A percentile compares a stretch with the other conserved stretches of the same genome.
Conservation (phyloP, 148 eudicot genomes). For the Spergularia bocconei region DNA sequence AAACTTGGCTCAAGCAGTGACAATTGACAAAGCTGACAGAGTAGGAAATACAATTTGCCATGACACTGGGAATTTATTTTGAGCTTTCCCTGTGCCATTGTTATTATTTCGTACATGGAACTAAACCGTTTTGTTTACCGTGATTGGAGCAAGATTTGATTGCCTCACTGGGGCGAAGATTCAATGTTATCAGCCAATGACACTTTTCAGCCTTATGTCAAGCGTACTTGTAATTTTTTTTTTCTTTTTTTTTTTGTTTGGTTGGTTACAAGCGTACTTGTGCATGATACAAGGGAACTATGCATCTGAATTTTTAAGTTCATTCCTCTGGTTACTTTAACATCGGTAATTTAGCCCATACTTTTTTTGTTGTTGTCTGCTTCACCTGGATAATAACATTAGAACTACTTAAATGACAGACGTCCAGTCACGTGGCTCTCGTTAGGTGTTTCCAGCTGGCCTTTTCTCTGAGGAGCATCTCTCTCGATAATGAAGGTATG, state of each 20-base stretch:
- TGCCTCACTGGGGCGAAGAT: too few relatives aligned
- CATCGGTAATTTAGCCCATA: not conserved
- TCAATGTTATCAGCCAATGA: too few relatives aligned
- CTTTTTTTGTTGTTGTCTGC: not conserved
- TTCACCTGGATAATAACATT: slow-evolving; percentile 16
- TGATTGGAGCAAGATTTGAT: too few relatives aligned
- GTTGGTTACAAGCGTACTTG: not conserved
- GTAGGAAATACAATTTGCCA: too few relatives aligned
- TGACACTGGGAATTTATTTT: too few relatives aligned
- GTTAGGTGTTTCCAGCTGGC: slow-evolving; percentile 86
- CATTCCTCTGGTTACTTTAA: not conserved
- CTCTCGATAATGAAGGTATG: slow-evolving; percentile 68
- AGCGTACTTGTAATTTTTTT: too few relatives aligned
- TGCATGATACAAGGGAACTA: not conserved
- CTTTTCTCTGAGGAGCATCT: slow-evolving; percentile 67
- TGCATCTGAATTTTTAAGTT: not conserved
- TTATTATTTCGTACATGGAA: too few relatives aligned
- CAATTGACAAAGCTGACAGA: too few relatives aligned
- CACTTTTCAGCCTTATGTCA: too few relatives aligned
- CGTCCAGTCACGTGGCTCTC: slow-evolving; percentile 61
- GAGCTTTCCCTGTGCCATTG: too few relatives aligned
- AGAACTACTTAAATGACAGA: slow-evolving; percentile 42
- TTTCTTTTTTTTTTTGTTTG: not conserved
- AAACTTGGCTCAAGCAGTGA: too few relatives aligned
- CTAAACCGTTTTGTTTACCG: too few relatives aligned